Evolutionary conservation across 176 grass and related monocot genomes (phyloP).

Genomic region (maize (Zea mays)): DNA sequence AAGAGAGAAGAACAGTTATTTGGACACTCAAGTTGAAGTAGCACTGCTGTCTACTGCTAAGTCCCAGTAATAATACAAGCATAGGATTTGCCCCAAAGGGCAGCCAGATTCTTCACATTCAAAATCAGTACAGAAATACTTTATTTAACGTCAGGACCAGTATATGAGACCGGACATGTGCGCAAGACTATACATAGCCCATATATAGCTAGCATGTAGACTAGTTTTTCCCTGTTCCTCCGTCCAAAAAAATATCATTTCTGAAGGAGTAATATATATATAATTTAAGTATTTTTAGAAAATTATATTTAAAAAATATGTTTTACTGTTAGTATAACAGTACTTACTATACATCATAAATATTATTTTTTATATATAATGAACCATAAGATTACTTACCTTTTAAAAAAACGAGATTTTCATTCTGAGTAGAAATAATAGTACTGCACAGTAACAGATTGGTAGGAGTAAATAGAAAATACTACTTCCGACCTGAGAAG

Average conservation of each 20-base stretch:
- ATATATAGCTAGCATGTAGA: not conserved
- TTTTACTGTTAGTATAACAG: not conserved
- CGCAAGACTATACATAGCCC: not conserved
- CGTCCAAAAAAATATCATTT: not conserved
- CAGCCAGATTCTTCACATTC: conserved; percentile 13
- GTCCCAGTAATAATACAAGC: not conserved
- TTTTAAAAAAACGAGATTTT: not conserved
- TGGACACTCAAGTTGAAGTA: not conserved
- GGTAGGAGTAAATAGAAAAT: not conserved
- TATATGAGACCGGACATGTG: conserved; percentile 12
- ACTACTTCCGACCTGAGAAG: not conserved
- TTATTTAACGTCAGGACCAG: conserved; percentile 19
- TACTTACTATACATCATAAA: not conserved
- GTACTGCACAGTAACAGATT: not conserved
- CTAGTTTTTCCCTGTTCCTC: not conserved
- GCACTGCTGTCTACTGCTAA: not conserved
- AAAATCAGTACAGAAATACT: conserved; percentile 17
- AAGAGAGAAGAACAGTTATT: not conserved
- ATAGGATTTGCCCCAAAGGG: conserved; percentile 24
- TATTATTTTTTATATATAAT: not conserved
- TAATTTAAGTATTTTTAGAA: not conserved
- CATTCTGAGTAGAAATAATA: not conserved
- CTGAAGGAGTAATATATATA: not conserved
- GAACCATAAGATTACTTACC: not conserved
- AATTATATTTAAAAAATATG: not conserved